phyloP scores from a whole-genome alignment of 2,329 filamentous ascomycete species.

The Fusarium continuum region DNA sequence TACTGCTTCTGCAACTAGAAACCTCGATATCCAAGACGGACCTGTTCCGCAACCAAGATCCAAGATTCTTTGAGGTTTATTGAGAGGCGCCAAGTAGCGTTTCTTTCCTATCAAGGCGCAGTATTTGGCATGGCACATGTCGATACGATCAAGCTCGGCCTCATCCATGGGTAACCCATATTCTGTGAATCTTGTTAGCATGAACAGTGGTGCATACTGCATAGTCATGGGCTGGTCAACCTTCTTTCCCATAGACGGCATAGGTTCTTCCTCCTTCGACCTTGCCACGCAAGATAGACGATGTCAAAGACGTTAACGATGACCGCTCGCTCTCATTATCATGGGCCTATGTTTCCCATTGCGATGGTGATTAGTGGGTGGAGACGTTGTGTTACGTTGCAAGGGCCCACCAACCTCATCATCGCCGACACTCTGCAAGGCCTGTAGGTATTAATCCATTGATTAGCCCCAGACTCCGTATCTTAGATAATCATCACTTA shows the following conservation, averaged over 20 bases:
- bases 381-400: neutral
- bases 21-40: neutral
- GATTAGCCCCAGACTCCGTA: neutral
- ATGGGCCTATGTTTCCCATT: conserved; percentile 5
- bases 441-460: neutral
- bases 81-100: conserved; percentile 37
- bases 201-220: too few species aligned
- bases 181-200: conserved; percentile 37
- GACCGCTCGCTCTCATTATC: conserved; percentile 33
- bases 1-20: too few species aligned
- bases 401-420: conserved; percentile 32
- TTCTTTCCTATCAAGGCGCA: conserved; percentile 43
- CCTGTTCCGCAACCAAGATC: conserved; percentile 48
- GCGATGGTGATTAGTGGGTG: conserved; percentile 8
- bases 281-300: conserved; percentile 38
- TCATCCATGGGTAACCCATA: conserved; percentile 55
- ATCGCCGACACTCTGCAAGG: conserved; percentile 17
- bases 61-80: conserved; percentile 41
- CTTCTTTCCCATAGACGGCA: conserved; percentile 50
- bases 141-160: conserved; percentile 52
- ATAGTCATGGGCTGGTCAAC: conserved; percentile 21
- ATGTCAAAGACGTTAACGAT: conserved; percentile 42
- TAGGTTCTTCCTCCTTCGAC: conserved; percentile 48
- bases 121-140: conserved; percentile 52
- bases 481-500: neutral